These are phyloP conservation scores for Lepiota brunneoincarnata DNA, from an alignment of 768 basidiomycete species.

Conservation along the genomic window DNA sequence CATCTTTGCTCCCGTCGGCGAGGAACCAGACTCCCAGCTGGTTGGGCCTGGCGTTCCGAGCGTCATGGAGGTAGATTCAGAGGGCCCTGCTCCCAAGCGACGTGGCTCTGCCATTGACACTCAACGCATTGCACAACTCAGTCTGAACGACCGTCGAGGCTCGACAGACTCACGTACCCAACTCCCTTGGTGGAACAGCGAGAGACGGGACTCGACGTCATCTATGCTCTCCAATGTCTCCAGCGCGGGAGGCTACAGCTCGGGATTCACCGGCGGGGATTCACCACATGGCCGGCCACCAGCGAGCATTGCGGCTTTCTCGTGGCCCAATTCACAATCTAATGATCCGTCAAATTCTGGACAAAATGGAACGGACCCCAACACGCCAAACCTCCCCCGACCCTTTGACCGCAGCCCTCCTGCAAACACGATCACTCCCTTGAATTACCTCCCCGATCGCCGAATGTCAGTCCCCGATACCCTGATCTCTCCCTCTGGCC, in stretches of 20 bases:
- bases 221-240: constrained; percentile 67
- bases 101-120: constrained; percentile 83
- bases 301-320: constrained; percentile 64
- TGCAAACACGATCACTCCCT: constrained; percentile 54
- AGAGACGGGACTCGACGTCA: constrained; percentile 73
- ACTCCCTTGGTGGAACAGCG: constrained; percentile 53
- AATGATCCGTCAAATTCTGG: constrained; percentile 31
- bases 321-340: constrained; percentile 57
- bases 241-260: constrained; percentile 44
- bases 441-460: constrained; percentile 60
- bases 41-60: constrained; percentile 67
- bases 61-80: constrained; percentile 53
- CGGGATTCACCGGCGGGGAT: constrained; percentile 58
- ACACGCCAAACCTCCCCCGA: constrained; percentile 30
- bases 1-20: constrained; percentile 46
- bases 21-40: constrained; percentile 66
- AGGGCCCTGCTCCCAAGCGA: constrained; percentile 75
- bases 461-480: constrained; percentile 76
- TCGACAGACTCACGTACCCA: constrained; percentile 64
- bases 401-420: constrained; percentile 47
- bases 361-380: constrained; percentile 45
- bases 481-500: constrained; percentile 37
- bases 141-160: constrained; percentile 74
- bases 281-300: constrained; percentile 57
- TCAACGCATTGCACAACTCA: constrained; percentile 70